These are phyloP conservation scores for Fraxinus latifolia DNA, from an alignment of 305 asterid genomes.

Conservation along the genomic window DNA sequence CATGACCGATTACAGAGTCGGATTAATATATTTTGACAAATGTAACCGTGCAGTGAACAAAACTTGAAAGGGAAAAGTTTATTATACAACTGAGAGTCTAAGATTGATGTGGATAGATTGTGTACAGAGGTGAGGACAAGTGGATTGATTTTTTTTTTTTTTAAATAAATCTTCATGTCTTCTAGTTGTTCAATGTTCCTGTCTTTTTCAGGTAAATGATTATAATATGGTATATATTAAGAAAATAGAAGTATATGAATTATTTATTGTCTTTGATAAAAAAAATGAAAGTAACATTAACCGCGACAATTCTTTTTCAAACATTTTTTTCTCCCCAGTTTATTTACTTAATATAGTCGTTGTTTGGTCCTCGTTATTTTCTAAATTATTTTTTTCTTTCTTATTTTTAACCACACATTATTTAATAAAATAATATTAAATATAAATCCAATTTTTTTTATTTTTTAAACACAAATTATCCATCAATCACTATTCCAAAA, in stretches of 20 bases:
- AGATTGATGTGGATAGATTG: not conserved
- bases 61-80: not conserved
- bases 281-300: not conserved
- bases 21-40: not conserved
- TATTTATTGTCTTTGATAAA: not conserved
- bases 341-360: too few species aligned
- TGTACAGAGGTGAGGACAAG: not conserved
- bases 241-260: not conserved
- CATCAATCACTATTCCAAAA: too few species aligned
- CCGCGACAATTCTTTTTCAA: too few species aligned
- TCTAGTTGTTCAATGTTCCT: not conserved
- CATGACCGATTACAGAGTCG: not conserved
- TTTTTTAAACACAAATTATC: too few species aligned
- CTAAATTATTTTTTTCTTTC: too few species aligned
- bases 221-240: too few species aligned
- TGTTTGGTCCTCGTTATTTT: too few species aligned
- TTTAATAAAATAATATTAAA: too few species aligned
- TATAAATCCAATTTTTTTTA: too few species aligned
- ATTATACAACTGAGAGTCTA: not conserved
- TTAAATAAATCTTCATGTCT: not conserved
- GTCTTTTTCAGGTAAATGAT: not conserved
- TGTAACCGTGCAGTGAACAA: too few species aligned
- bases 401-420: too few species aligned
- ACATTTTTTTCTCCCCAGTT: not conserved
- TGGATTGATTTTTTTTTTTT: not conserved